Base-by-base conservation (phyloP, 2,329 filamentous ascomycete genomes). In the Ascochyta viciae-villosae region DNA sequence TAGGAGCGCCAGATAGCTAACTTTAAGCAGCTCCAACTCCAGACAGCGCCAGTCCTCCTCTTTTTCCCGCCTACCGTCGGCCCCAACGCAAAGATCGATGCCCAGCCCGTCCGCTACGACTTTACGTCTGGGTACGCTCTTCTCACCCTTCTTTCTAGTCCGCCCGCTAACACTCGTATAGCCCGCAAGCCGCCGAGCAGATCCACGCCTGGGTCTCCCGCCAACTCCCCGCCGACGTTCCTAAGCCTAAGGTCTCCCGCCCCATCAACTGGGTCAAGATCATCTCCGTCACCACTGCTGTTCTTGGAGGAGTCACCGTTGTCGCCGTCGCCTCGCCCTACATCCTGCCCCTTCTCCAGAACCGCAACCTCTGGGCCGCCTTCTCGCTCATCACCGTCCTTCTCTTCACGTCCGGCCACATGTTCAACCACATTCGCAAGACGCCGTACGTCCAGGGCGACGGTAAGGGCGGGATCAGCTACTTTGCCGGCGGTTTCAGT, bases 351-450 rank as follows among this genome's bases (percentile, higher is more conserved):
- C 71, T 97, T 57, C 76, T 97, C 33, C 91, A 92, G 76, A 97
- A 89, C 81, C 89, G 94, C 66, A 98, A 96, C 70, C 79, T 98
- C 16, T 99, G 95, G 95, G 93, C 94, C 23, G 91, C 90, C 22
- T 78, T 96, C 69, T 96, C 90, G 76, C 81, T 99, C 65, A 92
- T 98, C 69, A 83, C 88, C 13, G 93, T 99, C 61, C 85, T 99
- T 38, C 82, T 97, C 54, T 99, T 98, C 79, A 97, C 90, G 42
- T 95, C 90, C 67, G 96, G 95, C 35, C 93, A 98, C 78, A 99
- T 99, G 96, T 99, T 96, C 84, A 99, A 98, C 77, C 93, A 97
- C 73, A 99, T 99, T 72, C 87, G 96, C 67, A 94, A 95, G 76
- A 91, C 96, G 3, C 95, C 95, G 3, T 99, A 99, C 68, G 92